phyloP scores from a whole-genome alignment of 192 early-diverging fungal species.

The Funneliformis mosseae region DNA sequence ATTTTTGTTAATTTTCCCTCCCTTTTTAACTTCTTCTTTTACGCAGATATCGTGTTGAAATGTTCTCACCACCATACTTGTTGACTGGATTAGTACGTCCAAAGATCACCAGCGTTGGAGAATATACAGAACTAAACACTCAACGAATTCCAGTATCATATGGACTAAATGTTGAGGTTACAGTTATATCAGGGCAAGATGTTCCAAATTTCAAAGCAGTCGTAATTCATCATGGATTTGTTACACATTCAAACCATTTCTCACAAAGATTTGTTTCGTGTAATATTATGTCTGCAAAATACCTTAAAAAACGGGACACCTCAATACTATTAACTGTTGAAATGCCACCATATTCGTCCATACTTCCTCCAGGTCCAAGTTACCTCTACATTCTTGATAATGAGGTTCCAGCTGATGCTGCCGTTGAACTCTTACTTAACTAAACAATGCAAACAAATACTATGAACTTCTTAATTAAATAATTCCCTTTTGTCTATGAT shows the following conservation, averaged over 20 bases:
- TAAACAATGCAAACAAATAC: no score
- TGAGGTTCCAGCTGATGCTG: slow-evolving; percentile 43
- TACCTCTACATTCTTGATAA: slow-evolving; percentile 54
- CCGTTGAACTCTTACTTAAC: not conserved
- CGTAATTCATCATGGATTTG: slow-evolving; percentile 51
- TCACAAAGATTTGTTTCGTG: slow-evolving; percentile 45
- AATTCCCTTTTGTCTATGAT: no score
- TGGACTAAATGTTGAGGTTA: slow-evolving; percentile 30
- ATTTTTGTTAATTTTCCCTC: no score
- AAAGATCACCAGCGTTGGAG: not conserved
- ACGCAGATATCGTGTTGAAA: slow-evolving; percentile 53
- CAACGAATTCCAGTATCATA: slow-evolving; percentile 21
- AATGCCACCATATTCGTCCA: slow-evolving; percentile 52
- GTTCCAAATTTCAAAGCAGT: slow-evolving; percentile 44
- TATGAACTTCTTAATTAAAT: no score
- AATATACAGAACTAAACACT: not conserved
- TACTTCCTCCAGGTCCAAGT: slow-evolving; percentile 58
- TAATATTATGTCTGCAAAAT: not conserved
- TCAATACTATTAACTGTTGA: slow-evolving; percentile 28
- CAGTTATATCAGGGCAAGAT: not conserved
- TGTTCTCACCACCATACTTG: slow-evolving; percentile 57
- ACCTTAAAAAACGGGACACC: slow-evolving; percentile 13
- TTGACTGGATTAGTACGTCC: no score
- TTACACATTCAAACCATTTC: slow-evolving; percentile 59
- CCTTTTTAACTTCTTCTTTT: slow-evolving; percentile 39